Evolutionary conservation across 1,139 yeast genomes (phyloP).

Genomic region (Ogataea hybrid): DNA sequence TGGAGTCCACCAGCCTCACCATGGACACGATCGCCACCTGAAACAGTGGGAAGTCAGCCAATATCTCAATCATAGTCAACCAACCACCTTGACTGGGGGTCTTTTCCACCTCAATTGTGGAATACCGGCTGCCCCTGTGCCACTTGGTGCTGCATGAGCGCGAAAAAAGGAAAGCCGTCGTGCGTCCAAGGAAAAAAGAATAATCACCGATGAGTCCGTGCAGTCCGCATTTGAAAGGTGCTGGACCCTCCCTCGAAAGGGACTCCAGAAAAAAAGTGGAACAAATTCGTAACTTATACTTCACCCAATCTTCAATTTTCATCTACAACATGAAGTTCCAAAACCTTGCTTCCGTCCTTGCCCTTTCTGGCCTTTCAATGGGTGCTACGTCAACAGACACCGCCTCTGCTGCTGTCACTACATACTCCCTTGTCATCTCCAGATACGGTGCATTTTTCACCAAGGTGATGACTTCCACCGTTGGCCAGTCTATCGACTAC

Average conservation of each 20-base stretch:
- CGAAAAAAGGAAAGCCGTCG: neutral
- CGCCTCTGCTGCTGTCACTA: neutral
- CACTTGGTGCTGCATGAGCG: neutral
- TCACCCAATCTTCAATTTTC: no score
- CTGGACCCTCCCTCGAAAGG: neutral
- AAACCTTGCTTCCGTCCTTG: no score
- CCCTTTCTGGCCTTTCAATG: no score
- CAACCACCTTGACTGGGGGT: neutral
- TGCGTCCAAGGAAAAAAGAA: no score
- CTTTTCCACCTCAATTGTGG: no score
- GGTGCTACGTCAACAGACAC: no score
- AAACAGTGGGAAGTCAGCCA: slow-evolving; percentile 45
- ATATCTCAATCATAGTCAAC: neutral
- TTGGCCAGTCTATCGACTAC: neutral
- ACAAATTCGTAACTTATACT: no score
- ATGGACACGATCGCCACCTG: slow-evolving; percentile 47
- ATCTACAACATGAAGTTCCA: no score
- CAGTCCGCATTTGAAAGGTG: neutral
- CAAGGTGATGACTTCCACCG: neutral
- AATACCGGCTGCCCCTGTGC: neutral
- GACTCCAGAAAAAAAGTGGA: no score
- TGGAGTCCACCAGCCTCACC: slow-evolving; percentile 58
- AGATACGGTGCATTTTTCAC: slow-evolving; percentile 3
- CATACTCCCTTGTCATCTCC: slow-evolving; percentile 3
- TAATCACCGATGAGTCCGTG: neutral